phyloP scores from a whole-genome alignment of 2,329 filamentous ascomycete genomes.

The Hymenoscyphus repandus region DNA sequence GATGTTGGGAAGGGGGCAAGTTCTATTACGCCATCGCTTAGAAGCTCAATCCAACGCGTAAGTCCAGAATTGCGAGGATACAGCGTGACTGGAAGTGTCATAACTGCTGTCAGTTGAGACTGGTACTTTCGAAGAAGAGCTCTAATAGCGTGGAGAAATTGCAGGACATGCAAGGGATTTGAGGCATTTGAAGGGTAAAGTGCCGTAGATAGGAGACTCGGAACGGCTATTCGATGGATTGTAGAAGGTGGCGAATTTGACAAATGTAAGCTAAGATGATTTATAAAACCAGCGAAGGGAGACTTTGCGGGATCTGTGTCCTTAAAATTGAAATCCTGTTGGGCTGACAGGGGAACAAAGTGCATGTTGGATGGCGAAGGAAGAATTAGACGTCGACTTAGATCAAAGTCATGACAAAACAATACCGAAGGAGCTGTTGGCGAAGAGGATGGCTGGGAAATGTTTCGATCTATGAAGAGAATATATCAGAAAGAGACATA shows the following conservation, averaged over 20 bases:
- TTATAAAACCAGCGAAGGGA: conserved; percentile 60
- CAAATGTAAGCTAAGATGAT: conserved; percentile 50
- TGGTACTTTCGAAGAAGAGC: conserved; percentile 66
- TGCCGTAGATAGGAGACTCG: conserved; percentile 79
- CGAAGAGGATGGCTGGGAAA: conserved; percentile 10
- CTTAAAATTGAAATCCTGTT: conserved; percentile 24
- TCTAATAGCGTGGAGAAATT: conserved; percentile 75
- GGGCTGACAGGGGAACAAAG: conserved; percentile 42
- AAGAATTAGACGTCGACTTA: conserved; percentile 59
- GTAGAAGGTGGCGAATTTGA: conserved; percentile 51
- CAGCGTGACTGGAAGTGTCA: conserved; percentile 75
- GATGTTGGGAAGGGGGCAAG: conserved; percentile 66
- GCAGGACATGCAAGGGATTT: conserved; percentile 67
- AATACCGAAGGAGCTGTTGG: conserved; percentile 21
- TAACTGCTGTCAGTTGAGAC: conserved; percentile 61
- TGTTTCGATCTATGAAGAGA: conserved; percentile 20
- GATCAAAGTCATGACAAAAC: conserved; percentile 71
- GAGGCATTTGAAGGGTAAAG: conserved; percentile 67
- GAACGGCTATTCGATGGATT: conserved; percentile 80
- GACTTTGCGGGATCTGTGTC: conserved; percentile 36
- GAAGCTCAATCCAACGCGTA: conserved; percentile 77
- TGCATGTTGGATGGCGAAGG: conserved; percentile 46
- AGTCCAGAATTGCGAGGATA: conserved; percentile 72
- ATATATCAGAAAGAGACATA: conserved; percentile 11
- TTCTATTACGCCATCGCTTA: conserved; percentile 83